Evolutionary conservation across 768 basidiomycete species (phyloP).

Genomic region (Tulasnella sp.): DNA sequence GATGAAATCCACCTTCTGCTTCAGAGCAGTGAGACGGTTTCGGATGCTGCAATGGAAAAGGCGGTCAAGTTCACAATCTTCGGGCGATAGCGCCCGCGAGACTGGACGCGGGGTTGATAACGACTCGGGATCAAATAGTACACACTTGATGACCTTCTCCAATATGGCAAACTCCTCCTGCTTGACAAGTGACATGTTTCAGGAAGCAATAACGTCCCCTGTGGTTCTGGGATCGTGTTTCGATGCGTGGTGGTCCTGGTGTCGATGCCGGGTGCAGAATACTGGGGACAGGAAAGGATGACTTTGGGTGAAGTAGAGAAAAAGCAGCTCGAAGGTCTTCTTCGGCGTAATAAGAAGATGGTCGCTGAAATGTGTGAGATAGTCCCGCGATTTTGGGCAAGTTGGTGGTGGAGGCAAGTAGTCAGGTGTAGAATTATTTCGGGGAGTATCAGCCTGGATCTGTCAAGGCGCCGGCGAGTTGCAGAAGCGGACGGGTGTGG

Average conservation of each 20-base stretch:
- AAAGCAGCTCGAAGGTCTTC: not conserved
- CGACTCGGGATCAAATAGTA: slow-evolving; percentile 2
- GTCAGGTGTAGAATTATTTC: slow-evolving; percentile 4
- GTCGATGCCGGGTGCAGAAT: not conserved
- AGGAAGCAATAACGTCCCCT: too few relatives aligned
- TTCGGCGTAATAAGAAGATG: not conserved
- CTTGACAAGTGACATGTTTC: slow-evolving; percentile 13
- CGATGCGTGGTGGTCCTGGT: too few relatives aligned
- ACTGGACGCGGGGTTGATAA: not conserved
- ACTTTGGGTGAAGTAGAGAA: not conserved
- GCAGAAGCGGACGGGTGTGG: not conserved
- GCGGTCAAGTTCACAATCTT: slow-evolving; percentile 7
- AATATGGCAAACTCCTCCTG: slow-evolving; percentile 78
- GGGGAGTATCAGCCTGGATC: slow-evolving; percentile 17
- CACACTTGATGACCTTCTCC: slow-evolving; percentile 84
- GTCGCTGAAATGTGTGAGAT: not conserved
- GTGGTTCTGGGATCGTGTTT: too few relatives aligned
- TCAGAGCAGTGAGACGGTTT: slow-evolving; percentile 86
- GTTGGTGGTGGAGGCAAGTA: not conserved
- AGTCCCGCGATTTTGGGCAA: slow-evolving; percentile 9
- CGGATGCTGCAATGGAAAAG: slow-evolving; percentile 51
- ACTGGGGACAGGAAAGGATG: not conserved
- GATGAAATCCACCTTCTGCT: slow-evolving; percentile 88
- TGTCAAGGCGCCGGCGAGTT: slow-evolving; percentile 10
- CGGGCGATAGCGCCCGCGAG: not conserved